Base-by-base conservation (phyloP, 1,139 yeast genomes). In the Wickerhamiella pararugosa region DNA sequence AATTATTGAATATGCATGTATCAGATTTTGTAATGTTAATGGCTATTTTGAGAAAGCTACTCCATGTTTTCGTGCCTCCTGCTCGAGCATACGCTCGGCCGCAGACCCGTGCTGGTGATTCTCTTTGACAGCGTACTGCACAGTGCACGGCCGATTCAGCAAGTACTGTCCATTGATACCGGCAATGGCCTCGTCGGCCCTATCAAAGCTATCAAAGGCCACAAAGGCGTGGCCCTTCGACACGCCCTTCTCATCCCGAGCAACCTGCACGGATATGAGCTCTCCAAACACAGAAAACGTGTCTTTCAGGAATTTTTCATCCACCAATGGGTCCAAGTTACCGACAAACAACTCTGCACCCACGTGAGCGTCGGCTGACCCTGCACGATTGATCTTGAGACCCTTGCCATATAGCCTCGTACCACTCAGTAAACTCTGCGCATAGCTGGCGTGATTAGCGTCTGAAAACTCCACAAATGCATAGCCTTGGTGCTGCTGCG, bases 291-390 rank as follows among this genome's bases (percentile, higher is more conserved):
- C 69, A 3, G 71, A 63, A 54, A 87, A 83, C 1, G 93, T 73
- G 9, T 71, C 74, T 5, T 53, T 52, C 32, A 87, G 60, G 31
- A 70, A 67, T 44, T 69, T 63, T 43, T 74, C 79, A 54, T 80
- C 93, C 1, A 79, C 76, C 51, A 81, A 59, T 2, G 76, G 75
- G 54, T 77, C 81, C 43, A 87, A 63, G 51, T 81, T 79, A 28
- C 81, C 83, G 8, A 86, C 67, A 51, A 79, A 82, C 11, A 87
- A 53, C 46, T 75, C 76, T 5, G 96, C 94, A 1, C 93, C 87
- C 8, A 79, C 73, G 45, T 76, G 80, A 7, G 44, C 50, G 34
- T 55, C 56, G 21, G 57, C 61, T 5, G 57, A 53, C 6, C 67
- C 68, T 0, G 78, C 71, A 47, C 66, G 67, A 50, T 75, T 72